Percentiles rank a stretch among this genome's conserved stretches.
Conservation (phyloP, 768 basidiomycete genomes). For the Tulasnella sp. region DNA sequence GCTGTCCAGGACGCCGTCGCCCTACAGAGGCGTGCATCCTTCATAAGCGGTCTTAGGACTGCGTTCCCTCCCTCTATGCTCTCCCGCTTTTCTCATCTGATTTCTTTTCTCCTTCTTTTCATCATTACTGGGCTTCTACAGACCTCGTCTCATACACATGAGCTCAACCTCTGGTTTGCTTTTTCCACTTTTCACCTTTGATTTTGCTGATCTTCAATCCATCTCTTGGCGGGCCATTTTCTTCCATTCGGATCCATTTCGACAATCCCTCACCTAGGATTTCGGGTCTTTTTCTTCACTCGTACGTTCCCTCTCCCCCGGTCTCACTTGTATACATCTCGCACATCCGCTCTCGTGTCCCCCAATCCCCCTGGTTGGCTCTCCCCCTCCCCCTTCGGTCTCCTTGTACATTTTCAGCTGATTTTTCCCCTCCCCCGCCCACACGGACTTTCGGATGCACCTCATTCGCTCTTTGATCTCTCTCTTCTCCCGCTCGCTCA, state of each 20-base stretch:
- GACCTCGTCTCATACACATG: conserved; percentile 15
- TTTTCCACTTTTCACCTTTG: neutral
- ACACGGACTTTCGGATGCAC: neutral
- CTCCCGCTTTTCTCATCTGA: neutral
- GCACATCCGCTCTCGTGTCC: neutral
- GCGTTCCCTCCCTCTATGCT: neutral
- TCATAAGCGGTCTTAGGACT: neutral
- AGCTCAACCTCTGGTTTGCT: neutral
- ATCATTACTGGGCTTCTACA: neutral
- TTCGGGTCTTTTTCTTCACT: neutral
- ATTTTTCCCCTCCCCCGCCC: neutral
- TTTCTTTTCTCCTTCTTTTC: neutral
- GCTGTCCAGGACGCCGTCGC: conserved; percentile 5
- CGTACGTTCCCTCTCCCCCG: neutral
- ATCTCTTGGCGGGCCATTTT: conserved; percentile 3
- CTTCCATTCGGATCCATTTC: neutral
- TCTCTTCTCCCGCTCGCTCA: neutral
- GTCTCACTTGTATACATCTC: neutral
- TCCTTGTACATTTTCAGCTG: neutral
- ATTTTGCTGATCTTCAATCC: neutral
- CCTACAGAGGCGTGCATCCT: neutral
- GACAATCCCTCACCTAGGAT: neutral
- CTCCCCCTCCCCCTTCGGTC: neutral
- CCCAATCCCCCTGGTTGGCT: neutral
- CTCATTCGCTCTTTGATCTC: neutral